Conservation (phyloP, 331 rosid genomes). For the Malus hybrid region DNA sequence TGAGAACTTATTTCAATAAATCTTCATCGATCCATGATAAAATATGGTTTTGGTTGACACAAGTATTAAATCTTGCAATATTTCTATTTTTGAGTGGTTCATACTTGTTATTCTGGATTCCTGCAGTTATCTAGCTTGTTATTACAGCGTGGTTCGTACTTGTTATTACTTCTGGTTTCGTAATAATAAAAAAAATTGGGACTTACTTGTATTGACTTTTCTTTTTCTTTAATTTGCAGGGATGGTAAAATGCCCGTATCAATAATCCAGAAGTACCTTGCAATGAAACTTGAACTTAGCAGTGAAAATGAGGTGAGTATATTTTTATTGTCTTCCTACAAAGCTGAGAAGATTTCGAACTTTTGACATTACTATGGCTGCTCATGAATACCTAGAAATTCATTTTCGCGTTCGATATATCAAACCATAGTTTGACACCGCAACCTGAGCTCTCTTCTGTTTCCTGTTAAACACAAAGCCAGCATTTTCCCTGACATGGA, state of each 20-base stretch:
- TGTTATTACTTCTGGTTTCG: background rate
- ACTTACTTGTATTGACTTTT: background rate
- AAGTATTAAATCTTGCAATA: background rate
- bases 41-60: background rate
- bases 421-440: background rate
- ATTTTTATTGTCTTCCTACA: background rate
- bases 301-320: constrained; percentile 81
- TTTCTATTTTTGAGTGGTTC: background rate
- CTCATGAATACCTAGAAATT: background rate
- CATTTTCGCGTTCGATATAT: background rate
- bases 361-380: background rate
- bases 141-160: background rate
- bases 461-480: background rate
- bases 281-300: constrained; percentile 72
- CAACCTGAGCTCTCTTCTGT: background rate
- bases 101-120: background rate
- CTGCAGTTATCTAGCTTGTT: background rate
- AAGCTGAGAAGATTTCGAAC: background rate
- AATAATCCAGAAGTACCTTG: constrained; percentile 80
- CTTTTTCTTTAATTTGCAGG: constrained; percentile 33
- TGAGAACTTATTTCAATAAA: background rate
- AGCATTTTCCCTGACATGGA: background rate
- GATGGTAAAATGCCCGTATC: constrained; percentile 84
- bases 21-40: background rate
- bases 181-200: background rate